These are phyloP conservation scores for Cercospora beticola DNA, from an alignment of 2,329 filamentous ascomycete species.

Conservation along the genomic window DNA sequence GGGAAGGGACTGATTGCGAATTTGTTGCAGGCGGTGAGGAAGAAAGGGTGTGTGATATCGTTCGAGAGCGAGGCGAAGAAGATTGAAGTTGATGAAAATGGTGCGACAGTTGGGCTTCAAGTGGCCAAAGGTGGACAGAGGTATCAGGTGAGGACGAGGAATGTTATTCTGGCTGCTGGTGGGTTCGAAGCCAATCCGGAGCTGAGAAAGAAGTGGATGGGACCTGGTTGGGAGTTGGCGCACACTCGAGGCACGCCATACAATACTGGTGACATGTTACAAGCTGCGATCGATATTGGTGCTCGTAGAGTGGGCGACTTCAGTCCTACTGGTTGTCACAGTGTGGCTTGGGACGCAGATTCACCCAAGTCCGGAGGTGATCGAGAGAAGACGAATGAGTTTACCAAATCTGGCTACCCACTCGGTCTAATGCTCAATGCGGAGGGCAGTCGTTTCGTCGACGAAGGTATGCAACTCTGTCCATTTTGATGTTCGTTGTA, in stretches of 20 bases:
- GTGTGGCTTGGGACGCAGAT: slow-evolving; percentile 65
- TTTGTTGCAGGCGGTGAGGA: slow-evolving; percentile 47
- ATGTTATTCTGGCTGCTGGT: slow-evolving; percentile 59
- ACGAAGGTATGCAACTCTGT: slow-evolving; percentile 50
- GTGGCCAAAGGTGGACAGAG: slow-evolving; percentile 32
- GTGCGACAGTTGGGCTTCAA: slow-evolving; percentile 38
- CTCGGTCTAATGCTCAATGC: slow-evolving; percentile 65
- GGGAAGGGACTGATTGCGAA: slow-evolving; percentile 60
- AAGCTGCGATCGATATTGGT: slow-evolving; percentile 53
- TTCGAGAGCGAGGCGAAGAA: slow-evolving; percentile 50
- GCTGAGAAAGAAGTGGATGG: slow-evolving; percentile 56
- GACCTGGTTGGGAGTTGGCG: slow-evolving; percentile 63
- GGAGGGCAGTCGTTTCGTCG: slow-evolving; percentile 61
- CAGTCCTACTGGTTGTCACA: slow-evolving; percentile 65
- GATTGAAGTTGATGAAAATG: slow-evolving; percentile 40
- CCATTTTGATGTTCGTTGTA: not conserved
- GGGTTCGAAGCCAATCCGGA: slow-evolving; percentile 63
- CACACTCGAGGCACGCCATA: slow-evolving; percentile 63
- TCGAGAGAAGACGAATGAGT: slow-evolving; percentile 62
- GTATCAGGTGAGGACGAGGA: slow-evolving; percentile 38
- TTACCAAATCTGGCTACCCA: slow-evolving; percentile 68
- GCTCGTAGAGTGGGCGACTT: slow-evolving; percentile 53
- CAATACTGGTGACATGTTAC: slow-evolving; percentile 61
- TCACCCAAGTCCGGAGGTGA: slow-evolving; percentile 57
- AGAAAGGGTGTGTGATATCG: slow-evolving; percentile 46